These are phyloP conservation scores for Physcia stellaris DNA, from an alignment of 495 filamentous ascomycete genomes.

Conservation along the genomic window DNA sequence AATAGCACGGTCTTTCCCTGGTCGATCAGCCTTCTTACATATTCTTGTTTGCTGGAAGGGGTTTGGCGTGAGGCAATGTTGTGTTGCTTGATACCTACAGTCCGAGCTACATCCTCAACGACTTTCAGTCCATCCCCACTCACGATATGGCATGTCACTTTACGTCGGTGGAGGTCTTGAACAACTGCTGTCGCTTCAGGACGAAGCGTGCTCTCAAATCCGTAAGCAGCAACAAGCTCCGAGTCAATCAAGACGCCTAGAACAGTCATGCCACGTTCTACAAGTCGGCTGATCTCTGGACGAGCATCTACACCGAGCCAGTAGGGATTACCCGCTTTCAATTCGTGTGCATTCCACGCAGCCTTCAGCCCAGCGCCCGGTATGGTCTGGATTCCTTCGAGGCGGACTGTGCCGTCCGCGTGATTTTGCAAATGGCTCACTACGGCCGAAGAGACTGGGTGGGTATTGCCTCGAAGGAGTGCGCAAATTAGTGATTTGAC, in stretches of 20 bases:
- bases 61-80: constrained; percentile 37
- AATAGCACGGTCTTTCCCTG: constrained; percentile 40
- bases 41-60: constrained; percentile 49
- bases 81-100: constrained; percentile 35
- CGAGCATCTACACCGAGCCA: constrained; percentile 38
- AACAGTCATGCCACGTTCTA: constrained; percentile 36
- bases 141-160: constrained; percentile 46
- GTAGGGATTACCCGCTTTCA: constrained; percentile 49
- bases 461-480: constrained; percentile 39
- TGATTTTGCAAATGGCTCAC: constrained; percentile 24
- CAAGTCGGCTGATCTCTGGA: constrained; percentile 27
- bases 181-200: constrained; percentile 39
- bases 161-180: constrained; percentile 34
- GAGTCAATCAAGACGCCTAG: constrained; percentile 48
- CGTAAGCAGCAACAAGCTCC: constrained; percentile 39
- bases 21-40: constrained; percentile 28
- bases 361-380: constrained; percentile 23
- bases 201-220: constrained; percentile 46
- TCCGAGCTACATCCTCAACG: constrained; percentile 38
- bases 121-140: constrained; percentile 55
- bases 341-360: constrained; percentile 14
- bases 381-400: constrained; percentile 4
- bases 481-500: too few species aligned
- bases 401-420: too few species aligned
- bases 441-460: constrained; percentile 57